Percentiles rank a stretch among this genome's conserved stretches.
These are phyloP conservation scores for Alternaria panax DNA, from an alignment of 2,329 filamentous ascomycete species.

Conservation along the genomic window DNA sequence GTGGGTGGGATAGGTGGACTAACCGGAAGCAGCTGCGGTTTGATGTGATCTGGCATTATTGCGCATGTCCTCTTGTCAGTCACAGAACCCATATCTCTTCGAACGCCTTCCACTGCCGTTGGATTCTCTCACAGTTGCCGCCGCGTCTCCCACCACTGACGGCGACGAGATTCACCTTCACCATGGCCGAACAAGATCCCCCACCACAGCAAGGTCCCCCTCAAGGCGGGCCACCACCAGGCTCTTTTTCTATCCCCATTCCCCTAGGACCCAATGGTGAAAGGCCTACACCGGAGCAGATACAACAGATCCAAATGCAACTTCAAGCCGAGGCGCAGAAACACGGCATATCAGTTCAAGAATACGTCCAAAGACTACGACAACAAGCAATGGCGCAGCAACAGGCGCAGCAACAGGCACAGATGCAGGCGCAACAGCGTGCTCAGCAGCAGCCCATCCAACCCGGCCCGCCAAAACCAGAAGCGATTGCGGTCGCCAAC, in stretches of 20 bases:
- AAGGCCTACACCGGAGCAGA: conserved; percentile 81
- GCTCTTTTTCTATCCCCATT: conserved; percentile 27
- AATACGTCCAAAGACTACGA: conserved; percentile 72
- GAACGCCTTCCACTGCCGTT: background rate
- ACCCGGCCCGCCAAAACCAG: conserved; percentile 84
- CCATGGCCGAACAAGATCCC: conserved; percentile 32
- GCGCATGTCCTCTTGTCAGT: conserved; percentile 19
- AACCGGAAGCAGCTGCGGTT: background rate
- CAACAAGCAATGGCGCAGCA: conserved; percentile 64
- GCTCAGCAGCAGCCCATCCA: conserved; percentile 66
- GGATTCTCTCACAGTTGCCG: background rate
- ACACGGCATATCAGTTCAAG: conserved; percentile 81
- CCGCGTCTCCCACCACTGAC: background rate
- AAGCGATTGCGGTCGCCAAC: conserved; percentile 86
- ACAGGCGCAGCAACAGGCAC: conserved; percentile 62
- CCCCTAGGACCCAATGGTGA: conserved; percentile 49
- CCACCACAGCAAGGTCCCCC: conserved; percentile 18
- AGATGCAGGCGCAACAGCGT: conserved; percentile 34
- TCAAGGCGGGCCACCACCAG: conserved; percentile 27
- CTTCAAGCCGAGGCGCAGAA: conserved; percentile 83
- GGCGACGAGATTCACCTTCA: conserved; percentile 9
- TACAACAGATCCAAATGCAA: conserved; percentile 82
- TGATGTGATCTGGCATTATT: conserved; percentile 21
- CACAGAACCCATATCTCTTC: background rate
- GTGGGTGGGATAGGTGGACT: background rate